These are phyloP conservation scores for Gymnopilus junonius DNA, from an alignment of 768 basidiomycete genomes.

Conservation along the genomic window DNA sequence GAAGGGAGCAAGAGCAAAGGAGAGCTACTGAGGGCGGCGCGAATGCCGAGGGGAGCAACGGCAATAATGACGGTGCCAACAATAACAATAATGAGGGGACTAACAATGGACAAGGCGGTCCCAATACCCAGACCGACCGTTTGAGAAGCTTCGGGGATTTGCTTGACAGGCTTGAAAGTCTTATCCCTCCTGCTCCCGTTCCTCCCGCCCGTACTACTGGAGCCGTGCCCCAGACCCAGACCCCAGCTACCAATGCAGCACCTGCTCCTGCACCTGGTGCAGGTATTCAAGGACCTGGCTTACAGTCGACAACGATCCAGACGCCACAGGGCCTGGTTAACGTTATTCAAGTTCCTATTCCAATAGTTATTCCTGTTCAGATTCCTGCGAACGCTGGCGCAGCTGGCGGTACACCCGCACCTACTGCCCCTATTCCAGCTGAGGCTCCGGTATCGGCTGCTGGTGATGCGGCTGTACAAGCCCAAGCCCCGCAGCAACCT, in stretches of 20 bases:
- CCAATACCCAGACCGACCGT: too few species aligned
- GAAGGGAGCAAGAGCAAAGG: conserved; percentile 15
- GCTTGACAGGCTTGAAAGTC: too few species aligned
- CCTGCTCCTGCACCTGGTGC: background rate
- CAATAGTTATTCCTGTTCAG: conserved; percentile 14
- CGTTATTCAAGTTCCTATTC: conserved; percentile 16
- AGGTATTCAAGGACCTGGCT: background rate
- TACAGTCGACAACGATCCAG: background rate
- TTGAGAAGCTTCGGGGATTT: too few species aligned
- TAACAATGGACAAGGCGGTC: background rate
- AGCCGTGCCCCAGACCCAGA: background rate
- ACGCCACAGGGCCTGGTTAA: conserved; percentile 11
- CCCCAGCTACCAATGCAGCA: background rate
- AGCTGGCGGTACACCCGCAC: background rate
- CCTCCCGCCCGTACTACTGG: background rate
- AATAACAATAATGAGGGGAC: background rate
- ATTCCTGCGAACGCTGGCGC: background rate
- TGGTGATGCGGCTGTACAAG: background rate
- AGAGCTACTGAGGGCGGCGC: background rate
- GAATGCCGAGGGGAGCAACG: background rate
- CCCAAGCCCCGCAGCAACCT: background rate
- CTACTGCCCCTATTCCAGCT: background rate
- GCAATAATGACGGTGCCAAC: background rate
- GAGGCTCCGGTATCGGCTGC: background rate
- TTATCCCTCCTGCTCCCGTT: background rate